Percentiles rank a stretch among this genome's conserved stretches.
phyloP scores from a whole-genome alignment of 352 stramenopile species.

The Pythium rhizo-oryzae region DNA sequence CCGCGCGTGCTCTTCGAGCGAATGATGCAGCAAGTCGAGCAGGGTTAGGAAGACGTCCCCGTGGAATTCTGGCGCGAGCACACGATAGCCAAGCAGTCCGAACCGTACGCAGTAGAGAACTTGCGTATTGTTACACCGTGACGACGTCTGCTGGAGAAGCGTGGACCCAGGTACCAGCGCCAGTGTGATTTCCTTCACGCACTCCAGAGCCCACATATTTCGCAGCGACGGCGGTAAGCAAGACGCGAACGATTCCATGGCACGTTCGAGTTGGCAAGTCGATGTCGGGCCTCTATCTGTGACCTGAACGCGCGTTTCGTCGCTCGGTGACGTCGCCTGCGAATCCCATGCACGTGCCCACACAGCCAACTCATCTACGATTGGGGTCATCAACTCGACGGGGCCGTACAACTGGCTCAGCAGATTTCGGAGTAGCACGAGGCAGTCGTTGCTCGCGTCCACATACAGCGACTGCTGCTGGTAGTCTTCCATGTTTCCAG shows the following conservation, averaged over 20 bases:
- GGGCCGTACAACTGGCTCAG: constrained; percentile 38
- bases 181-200: constrained; percentile 56
- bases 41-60: constrained; percentile 64
- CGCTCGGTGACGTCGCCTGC: no score
- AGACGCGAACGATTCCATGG: constrained; percentile 28
- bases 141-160: constrained; percentile 27
- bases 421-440: constrained; percentile 56
- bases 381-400: constrained; percentile 17
- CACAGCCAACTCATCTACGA: constrained; percentile 17
- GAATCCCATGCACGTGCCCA: constrained; percentile 12
- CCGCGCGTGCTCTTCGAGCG: constrained; percentile 43
- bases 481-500: constrained; percentile 4
- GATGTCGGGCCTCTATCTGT: neutral
- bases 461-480: constrained; percentile 30
- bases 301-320: neutral
- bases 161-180: constrained; percentile 38
- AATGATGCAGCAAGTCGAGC: constrained; percentile 50
- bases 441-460: constrained; percentile 39
- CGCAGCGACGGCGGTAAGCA: constrained; percentile 36
- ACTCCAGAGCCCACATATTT: constrained; percentile 56
- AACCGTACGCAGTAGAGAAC: constrained; percentile 52
- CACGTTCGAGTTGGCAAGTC: neutral
- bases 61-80: constrained; percentile 54
- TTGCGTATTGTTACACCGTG: constrained; percentile 32
- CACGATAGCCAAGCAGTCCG: constrained; percentile 49